A percentile compares a stretch with the other conserved stretches of the same genome.
Evolutionary conservation across 805 yeast genomes (phyloP).

Genomic region (Starmera pachycereana): DNA sequence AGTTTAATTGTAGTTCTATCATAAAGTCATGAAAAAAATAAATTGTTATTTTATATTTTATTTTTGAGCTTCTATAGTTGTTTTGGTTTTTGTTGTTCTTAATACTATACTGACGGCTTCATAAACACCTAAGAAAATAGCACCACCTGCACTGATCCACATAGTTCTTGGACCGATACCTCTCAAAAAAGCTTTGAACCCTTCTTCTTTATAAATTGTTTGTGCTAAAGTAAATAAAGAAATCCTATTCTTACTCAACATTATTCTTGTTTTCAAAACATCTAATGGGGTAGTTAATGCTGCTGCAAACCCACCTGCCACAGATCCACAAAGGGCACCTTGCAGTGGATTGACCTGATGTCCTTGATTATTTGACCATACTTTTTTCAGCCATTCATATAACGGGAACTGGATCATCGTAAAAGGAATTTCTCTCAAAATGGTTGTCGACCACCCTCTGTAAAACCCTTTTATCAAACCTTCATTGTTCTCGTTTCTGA

Average conservation of each 20-base stretch:
- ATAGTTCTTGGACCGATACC: constrained; percentile 94
- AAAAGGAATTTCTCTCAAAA: constrained; percentile 93
- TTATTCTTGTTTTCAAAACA: constrained; percentile 72
- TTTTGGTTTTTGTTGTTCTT: background rate
- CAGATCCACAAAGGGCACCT: constrained; percentile 77
- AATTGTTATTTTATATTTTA: too few species aligned
- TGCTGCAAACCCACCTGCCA: constrained; percentile 79
- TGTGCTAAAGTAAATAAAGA: constrained; percentile 37
- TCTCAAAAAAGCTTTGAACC: constrained; percentile 55
- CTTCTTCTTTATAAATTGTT: constrained; percentile 60
- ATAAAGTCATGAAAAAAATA: too few species aligned
- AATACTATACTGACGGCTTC: constrained; percentile 35
- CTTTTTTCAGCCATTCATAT: constrained; percentile 69
- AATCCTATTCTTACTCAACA: constrained; percentile 51
- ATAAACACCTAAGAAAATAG: constrained; percentile 90
- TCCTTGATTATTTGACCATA: constrained; percentile 36
- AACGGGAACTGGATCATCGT: constrained; percentile 93
- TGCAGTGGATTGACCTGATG: constrained; percentile 47
- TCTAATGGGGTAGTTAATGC: constrained; percentile 76
- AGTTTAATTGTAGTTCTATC: background rate
- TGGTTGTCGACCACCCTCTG: constrained; percentile 89
- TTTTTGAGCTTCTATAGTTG: too few species aligned
- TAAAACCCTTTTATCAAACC: constrained; percentile 73
- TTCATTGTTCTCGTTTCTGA: constrained; percentile 62
- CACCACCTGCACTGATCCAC: constrained; percentile 99